phyloP scores from a whole-genome alignment of 139 green algal genomes.

The Picochlorum sp. region DNA sequence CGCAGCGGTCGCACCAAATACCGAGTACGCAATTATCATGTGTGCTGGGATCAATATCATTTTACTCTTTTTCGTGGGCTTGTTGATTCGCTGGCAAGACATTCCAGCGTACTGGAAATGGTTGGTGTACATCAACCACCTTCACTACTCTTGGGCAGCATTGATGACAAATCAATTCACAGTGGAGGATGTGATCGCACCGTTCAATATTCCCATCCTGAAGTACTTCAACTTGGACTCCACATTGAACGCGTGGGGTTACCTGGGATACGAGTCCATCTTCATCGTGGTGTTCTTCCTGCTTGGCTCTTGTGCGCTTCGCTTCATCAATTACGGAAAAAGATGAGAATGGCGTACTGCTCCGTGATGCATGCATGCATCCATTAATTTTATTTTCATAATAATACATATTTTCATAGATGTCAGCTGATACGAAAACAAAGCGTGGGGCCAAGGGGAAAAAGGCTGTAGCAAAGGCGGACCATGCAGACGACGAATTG shows the following conservation, averaged over 20 bases:
- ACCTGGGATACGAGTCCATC: not conserved
- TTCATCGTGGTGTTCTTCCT: slow-evolving; percentile 8
- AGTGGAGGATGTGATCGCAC: not conserved
- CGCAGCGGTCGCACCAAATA: slow-evolving; percentile 59
- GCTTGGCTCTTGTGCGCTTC: not conserved
- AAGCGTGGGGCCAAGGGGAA: too few relatives aligned
- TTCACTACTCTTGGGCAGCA: slow-evolving; percentile 17
- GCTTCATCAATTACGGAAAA: not conserved
- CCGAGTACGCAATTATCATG: slow-evolving; percentile 41
- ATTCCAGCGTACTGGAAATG: slow-evolving; percentile 37
- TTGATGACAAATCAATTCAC: slow-evolving; percentile 41
- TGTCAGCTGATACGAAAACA: too few relatives aligned
- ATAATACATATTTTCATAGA: too few relatives aligned
- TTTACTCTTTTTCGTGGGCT: slow-evolving; percentile 42
- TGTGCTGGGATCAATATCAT: slow-evolving; percentile 28
- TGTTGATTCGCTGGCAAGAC: slow-evolving; percentile 29
- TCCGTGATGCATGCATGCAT: too few relatives aligned
- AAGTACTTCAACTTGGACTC: slow-evolving; percentile 1
- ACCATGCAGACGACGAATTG: not conserved
- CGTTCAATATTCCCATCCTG: not conserved
- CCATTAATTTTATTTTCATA: too few relatives aligned
- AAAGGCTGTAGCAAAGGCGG: too few relatives aligned
- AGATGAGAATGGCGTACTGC: not conserved
- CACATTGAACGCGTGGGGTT: not conserved
- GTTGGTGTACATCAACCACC: slow-evolving; percentile 25